Evolutionary conservation across 192 early-diverging fungal species (phyloP).

Genomic region (Gigaspora rosea): DNA sequence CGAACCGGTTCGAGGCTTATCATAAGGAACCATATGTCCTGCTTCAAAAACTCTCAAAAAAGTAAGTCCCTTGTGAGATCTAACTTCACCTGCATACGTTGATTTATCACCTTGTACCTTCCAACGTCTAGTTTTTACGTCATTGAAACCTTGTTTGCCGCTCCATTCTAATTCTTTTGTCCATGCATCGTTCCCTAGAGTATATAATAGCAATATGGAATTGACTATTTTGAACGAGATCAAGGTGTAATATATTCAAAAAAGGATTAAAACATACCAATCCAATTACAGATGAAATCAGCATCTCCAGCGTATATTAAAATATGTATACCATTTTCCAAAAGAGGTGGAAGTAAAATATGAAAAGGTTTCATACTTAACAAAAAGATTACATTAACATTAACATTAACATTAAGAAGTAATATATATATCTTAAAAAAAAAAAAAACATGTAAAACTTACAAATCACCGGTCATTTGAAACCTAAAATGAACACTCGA

Average conservation of each 20-base stretch:
- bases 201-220: no score
- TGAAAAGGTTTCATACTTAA: conserved; percentile 74
- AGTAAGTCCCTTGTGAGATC: conserved; percentile 70
- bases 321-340: no score
- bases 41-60: conserved; percentile 87
- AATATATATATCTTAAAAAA: neutral
- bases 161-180: conserved; percentile 57
- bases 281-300: conserved; percentile 92
- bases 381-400: conserved; percentile 12
- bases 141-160: no score
- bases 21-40: conserved; percentile 94
- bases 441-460: neutral
- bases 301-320: conserved; percentile 52
- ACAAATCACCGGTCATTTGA: conserved; percentile 79
- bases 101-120: conserved; percentile 62
- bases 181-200: conserved; percentile 88
- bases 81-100: conserved; percentile 63
- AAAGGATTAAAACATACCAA: no score
- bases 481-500: conserved; percentile 80
- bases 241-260: no score
- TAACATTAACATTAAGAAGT: neutral
- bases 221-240: no score
- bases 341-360: no score
- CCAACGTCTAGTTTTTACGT: conserved; percentile 59
- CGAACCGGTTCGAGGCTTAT: conserved; percentile 77